These are phyloP conservation scores for Begonia masoniana DNA, from an alignment of 306 rosid genomes.

Conservation along the genomic window DNA sequence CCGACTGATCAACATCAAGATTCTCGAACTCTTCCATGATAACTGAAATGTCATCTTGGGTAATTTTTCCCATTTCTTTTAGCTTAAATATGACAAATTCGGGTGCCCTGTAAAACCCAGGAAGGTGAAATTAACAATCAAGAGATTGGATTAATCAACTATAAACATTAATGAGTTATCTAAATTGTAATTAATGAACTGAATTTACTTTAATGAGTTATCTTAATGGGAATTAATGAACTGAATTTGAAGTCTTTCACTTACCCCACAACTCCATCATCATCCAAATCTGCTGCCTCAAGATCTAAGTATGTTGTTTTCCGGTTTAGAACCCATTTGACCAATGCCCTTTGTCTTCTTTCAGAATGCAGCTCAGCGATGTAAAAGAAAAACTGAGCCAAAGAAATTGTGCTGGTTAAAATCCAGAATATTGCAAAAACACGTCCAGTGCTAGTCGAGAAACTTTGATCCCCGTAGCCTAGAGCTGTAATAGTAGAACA, in stretches of 20 bases:
- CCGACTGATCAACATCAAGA: constrained; percentile 87
- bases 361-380: constrained; percentile 62
- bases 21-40: constrained; percentile 67
- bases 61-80: constrained; percentile 83
- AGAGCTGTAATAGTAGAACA: constrained; percentile 38
- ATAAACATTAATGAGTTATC: no score
- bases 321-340: constrained; percentile 47
- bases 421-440: constrained; percentile 77
- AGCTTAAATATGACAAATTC: constrained; percentile 73
- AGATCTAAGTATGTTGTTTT: constrained; percentile 42
- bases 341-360: constrained; percentile 41
- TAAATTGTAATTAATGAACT: not conserved
- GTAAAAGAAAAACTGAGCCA: constrained; percentile 75
- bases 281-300: constrained; percentile 81
- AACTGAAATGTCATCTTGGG: constrained; percentile 56
- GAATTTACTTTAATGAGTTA: not conserved
- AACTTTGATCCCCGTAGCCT: constrained; percentile 72
- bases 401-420: constrained; percentile 43
- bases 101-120: constrained; percentile 35
- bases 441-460: constrained; percentile 63
- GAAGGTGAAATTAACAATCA: no score
- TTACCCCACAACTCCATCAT: constrained; percentile 57
- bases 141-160: no score
- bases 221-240: not conserved
- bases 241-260: constrained; percentile 10